A percentile compares a stretch with the other conserved stretches of the same genome.
These are phyloP conservation scores for Hordeum marinum DNA, from an alignment of 176 grass and related monocot genomes.

Conservation along the genomic window DNA sequence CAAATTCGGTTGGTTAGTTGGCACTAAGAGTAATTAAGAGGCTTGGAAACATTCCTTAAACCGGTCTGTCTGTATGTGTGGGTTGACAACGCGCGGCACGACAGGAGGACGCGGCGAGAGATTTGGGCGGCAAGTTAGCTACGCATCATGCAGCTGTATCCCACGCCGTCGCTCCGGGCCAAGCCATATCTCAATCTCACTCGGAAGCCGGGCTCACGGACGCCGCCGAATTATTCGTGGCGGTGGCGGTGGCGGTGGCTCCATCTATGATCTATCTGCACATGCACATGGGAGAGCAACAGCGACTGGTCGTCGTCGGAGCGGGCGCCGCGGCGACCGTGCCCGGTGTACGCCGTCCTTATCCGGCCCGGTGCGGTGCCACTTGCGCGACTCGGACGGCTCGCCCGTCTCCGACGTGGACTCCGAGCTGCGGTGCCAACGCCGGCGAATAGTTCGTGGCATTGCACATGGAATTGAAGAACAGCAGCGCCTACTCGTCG, in stretches of 20 bases:
- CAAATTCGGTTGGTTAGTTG: not conserved
- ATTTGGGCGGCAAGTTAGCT: not conserved
- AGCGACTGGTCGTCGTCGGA: not conserved
- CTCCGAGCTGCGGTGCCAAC: no score
- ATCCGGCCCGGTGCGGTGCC: no score
- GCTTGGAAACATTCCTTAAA: not conserved
- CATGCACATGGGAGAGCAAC: not conserved
- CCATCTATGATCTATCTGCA: no score
- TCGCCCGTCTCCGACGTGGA: no score
- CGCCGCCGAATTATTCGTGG: not conserved
- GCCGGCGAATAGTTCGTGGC: no score
- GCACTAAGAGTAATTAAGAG: not conserved
- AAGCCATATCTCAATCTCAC: not conserved
- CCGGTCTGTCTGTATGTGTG: not conserved
- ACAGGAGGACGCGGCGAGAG: not conserved
- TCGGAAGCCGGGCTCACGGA: not conserved
- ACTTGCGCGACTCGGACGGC: no score
- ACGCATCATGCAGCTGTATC: not conserved
- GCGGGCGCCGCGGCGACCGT: no score
- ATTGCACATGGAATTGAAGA: no score
- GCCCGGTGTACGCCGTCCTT: no score
- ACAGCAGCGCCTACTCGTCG: not conserved
- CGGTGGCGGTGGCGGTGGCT: no score
- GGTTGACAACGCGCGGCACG: not conserved
- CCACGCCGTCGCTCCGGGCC: not conserved